Evolutionary conservation across 768 basidiomycete genomes (phyloP).

Genomic region (Lentinula detonsa): DNA sequence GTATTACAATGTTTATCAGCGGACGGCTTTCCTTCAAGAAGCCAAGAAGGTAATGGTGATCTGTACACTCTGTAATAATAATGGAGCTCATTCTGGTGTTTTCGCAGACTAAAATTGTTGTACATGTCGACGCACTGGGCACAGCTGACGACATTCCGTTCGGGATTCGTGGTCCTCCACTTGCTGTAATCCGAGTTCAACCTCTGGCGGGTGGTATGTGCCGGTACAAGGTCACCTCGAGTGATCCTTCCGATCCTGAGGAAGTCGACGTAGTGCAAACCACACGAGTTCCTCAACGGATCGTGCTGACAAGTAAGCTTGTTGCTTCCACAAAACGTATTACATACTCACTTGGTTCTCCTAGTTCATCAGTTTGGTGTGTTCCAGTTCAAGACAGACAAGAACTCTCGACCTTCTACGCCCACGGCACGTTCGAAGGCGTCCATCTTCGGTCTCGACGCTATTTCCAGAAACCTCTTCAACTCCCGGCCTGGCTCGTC

Average conservation of each 20-base stretch:
- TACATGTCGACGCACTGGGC: slow-evolving; percentile 78
- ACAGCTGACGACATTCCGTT: slow-evolving; percentile 75
- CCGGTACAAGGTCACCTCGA: slow-evolving; percentile 71
- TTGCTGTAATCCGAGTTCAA: slow-evolving; percentile 76
- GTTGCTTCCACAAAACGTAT: neutral
- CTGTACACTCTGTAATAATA: neutral
- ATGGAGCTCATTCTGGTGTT: slow-evolving; percentile 2
- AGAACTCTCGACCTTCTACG: slow-evolving; percentile 73
- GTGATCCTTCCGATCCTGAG: slow-evolving; percentile 63
- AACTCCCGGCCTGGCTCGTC: slow-evolving; percentile 59
- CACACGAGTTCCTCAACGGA: slow-evolving; percentile 61
- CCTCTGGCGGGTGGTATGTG: slow-evolving; percentile 81
- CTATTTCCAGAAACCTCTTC: slow-evolving; percentile 86
- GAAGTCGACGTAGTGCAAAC: slow-evolving; percentile 85
- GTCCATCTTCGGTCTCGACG: slow-evolving; percentile 86
- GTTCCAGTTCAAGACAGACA: slow-evolving; percentile 79
- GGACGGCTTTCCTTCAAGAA: slow-evolving; percentile 74
- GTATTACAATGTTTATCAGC: slow-evolving; percentile 88
- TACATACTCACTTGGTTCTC: neutral
- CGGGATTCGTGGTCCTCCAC: slow-evolving; percentile 62
- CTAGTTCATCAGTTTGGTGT: slow-evolving; percentile 84
- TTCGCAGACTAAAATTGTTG: slow-evolving; percentile 74
- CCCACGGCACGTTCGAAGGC: slow-evolving; percentile 77
- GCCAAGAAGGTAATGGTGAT: slow-evolving; percentile 57
- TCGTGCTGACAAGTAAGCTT: slow-evolving; percentile 75